Evolutionary conservation across 306 rosid genomes (phyloP), one percentile per base, ranked within the genome.

Genomic region (Leucaena leucocephala): DNA sequence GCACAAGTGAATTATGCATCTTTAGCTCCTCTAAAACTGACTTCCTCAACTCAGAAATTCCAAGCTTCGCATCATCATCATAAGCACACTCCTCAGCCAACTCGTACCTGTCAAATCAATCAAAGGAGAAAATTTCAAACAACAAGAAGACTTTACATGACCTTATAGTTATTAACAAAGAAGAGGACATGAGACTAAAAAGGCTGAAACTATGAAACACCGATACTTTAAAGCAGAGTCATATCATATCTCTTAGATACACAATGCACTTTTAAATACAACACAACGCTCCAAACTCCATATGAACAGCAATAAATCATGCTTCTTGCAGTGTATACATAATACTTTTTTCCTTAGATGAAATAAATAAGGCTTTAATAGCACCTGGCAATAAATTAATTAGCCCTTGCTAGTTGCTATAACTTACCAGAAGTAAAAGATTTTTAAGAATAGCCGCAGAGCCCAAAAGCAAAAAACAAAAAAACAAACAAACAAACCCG

Each of bases 11-110:
- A 82, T 83, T 76, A 79, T 93, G 99, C 98, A 90, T 83, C 78
- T 77, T 86, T 49, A 86, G 62, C 84, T 86, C 89, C 78, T 77
- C 84, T 68, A 74, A 43, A 63, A 83, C 44, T 6, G 78, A 70
- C 84, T 82, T 86, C 82, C 89, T 86, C 85, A 86, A 80, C 84
- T 82, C 72, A 62, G 76, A 76, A 71, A 86, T 66, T 73, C 82
- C 89, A 77, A 76, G 68, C 82, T 89, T 96, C 45, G 92, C 97
- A 68, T 96, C 99, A 73, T 96, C 99, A 80, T 96, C 99, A 69
- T 96, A 98, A 16, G 99, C 94, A 84, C 97, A 91, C 72, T 91
- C 94, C 77, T 86, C 97, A 21, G 98, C 99, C 69, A 75, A 74
- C 48, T 82, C 83, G 74, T 86, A 86, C 64, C 89, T 86, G 72